Conservation (phyloP, 495 filamentous ascomycete genomes). For the Bacidia gigantensis region DNA sequence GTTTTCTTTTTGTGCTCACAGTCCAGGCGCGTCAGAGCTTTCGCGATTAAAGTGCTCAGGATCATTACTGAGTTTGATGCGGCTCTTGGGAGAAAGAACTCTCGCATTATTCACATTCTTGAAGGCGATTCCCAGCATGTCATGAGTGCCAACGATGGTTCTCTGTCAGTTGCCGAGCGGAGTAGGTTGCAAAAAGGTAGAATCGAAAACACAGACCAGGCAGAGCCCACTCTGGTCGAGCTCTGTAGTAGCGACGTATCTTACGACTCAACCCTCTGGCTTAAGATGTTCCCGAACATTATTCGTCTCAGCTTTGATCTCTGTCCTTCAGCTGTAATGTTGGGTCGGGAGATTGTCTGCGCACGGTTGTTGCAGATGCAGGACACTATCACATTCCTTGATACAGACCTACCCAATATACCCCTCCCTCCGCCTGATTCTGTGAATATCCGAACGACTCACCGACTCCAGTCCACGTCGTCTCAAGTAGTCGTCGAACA, state of each 20-base stretch:
- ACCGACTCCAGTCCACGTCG: conserved; percentile 51
- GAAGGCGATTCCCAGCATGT: conserved; percentile 80
- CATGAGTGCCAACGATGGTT: conserved; percentile 84
- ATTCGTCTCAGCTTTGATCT: conserved; percentile 81
- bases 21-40: conserved; percentile 72
- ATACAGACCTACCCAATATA: conserved; percentile 52
- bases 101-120: conserved; percentile 76
- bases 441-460: conserved; percentile 27
- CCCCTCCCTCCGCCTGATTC: conserved; percentile 46
- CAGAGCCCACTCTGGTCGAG: conserved; percentile 77
- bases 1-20: conserved; percentile 98
- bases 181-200: conserved; percentile 86
- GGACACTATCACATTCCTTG: conserved; percentile 61
- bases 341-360: conserved; percentile 84
- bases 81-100: conserved; percentile 67
- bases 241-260: conserved; percentile 91
- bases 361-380: conserved; percentile 86
- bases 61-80: conserved; percentile 89
- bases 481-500: conserved; percentile 87
- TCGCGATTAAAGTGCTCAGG: conserved; percentile 82
- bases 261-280: conserved; percentile 91
- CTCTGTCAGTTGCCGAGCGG: conserved; percentile 79
- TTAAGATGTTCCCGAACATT: conserved; percentile 93
- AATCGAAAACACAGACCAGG: conserved; percentile 53
- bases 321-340: conserved; percentile 77